Base-by-base conservation (phyloP, 805 yeast genomes). In the Starmerella geochares region DNA sequence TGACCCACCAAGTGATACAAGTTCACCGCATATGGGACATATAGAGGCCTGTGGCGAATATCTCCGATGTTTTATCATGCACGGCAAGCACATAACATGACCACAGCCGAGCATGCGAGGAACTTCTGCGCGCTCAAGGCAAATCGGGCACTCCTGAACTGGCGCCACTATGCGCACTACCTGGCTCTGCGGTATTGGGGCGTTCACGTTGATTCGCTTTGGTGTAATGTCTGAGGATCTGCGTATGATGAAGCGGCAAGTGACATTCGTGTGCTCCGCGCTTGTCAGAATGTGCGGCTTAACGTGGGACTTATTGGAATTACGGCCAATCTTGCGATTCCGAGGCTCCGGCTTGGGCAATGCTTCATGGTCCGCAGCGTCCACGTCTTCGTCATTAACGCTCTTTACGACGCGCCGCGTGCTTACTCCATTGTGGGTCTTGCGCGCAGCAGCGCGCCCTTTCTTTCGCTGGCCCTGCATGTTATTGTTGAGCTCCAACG, bases 71-170 rank as follows among this genome's bases (percentile, higher is more conserved):
- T 87, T 76, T 49, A 87, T 64, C 27, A 90, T 65, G 64, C 99
- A 92, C 13, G 87, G 78, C 49, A 78, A 72, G 62, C 99, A 92
- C 60, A 92, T 78, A 14, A 87, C 74, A 62, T 92, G 99, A 4
- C 99, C 98, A 68, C 99, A 92, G 11, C 80, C 75, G 25, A 86
- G 80, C 97, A 92, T 94, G 49, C 97, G 71, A 2, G 98, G 96
- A 0, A 96, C 96, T 16, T 83, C 76, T 13, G 92, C 84, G 13
- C 79, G 80, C 46, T 86, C 74, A 13, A 92, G 69, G 64, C 99
- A 92, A 24, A 92, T 90, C 0, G 98, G 97, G 62, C 99, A 92
- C 33, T 80, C 79, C 21, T 72, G 64, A 1, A 82, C 81, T 52
- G 74, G 77, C 13, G 90, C 82, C 0, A 79, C 81, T n/a, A 90